Conservation (phyloP, 228 moss, liverwort and hornwort species). For the Sphagnum fallax region DNA sequence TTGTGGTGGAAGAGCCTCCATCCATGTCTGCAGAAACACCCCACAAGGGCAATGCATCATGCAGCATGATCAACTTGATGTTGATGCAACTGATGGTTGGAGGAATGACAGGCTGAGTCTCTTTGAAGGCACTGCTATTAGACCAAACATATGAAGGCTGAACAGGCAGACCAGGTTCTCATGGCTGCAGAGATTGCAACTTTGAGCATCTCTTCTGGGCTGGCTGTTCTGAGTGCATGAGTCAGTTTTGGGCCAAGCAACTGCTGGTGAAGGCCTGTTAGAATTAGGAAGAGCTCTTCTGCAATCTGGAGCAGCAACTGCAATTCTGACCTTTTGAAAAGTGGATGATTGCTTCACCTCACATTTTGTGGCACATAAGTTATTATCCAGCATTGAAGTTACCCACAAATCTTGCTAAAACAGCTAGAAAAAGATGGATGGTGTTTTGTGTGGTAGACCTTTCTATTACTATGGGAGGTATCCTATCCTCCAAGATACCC, state of each 20-base stretch:
- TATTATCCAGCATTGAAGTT: not conserved
- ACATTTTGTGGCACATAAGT: constrained; percentile 6
- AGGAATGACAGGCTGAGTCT: not conserved
- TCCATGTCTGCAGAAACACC: too few species aligned
- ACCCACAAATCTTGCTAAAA: not conserved
- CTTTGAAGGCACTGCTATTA: not conserved
- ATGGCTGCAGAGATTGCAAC: constrained; percentile 14
- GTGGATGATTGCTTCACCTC: constrained; percentile 4
- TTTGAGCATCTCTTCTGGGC: constrained; percentile 10
- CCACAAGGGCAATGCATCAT: too few species aligned
- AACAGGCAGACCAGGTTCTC: constrained; percentile 11
- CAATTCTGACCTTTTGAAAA: constrained; percentile 9
- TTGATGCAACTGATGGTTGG: not conserved
- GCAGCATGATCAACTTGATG: not conserved
- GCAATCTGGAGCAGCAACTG: not conserved
- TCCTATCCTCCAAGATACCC: not conserved
- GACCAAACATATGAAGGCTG: not conserved
- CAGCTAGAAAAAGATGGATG: too few species aligned
- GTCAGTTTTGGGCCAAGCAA: constrained; percentile 13
- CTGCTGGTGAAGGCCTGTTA: constrained; percentile 8
- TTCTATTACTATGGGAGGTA: not conserved
- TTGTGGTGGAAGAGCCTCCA: too few species aligned
- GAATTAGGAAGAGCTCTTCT: constrained; percentile 24
- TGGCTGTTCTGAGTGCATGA: constrained; percentile 11
- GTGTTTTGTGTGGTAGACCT: too few species aligned